Conservation (phyloP, 257 asterid species). For the Solanum bulbocastanum region DNA sequence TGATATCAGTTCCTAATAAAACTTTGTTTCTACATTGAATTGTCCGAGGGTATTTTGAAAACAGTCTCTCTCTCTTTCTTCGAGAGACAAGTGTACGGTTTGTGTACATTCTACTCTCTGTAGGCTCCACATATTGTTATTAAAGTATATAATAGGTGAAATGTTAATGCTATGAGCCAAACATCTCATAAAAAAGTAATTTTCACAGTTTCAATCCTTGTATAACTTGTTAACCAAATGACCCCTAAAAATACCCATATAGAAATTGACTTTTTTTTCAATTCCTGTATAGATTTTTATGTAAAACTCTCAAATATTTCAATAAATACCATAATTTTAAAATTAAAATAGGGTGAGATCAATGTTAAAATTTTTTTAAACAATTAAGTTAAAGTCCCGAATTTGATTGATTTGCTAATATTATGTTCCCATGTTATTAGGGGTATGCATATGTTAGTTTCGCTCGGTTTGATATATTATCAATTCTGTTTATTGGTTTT, state of each 20-base stretch:
- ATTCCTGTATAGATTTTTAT: not conserved
- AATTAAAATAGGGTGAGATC: not conserved
- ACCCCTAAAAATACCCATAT: not conserved
- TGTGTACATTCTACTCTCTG: not conserved
- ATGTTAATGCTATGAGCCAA: not conserved
- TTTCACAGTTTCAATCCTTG: not conserved
- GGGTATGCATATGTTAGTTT: not conserved
- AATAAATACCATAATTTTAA: not conserved
- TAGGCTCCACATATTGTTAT: not conserved
- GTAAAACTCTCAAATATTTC: not conserved
- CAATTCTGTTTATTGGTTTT: no score
- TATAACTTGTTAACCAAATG: not conserved
- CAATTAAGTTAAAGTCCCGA: not conserved
- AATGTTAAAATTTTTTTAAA: not conserved
- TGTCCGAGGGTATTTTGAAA: not conserved
- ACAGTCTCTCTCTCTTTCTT: not conserved
- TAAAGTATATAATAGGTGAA: not conserved
- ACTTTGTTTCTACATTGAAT: not conserved
- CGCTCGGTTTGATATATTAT: no score
- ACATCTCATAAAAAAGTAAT: not conserved
- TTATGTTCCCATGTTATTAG: not conserved
- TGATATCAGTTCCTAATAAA: not conserved
- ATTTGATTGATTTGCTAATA: not conserved
- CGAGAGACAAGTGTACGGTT: not conserved
- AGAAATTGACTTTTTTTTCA: not conserved